phyloP scores from a whole-genome alignment of 1,284 basidiomycete genomes.

The Pascua guehoae region DNA sequence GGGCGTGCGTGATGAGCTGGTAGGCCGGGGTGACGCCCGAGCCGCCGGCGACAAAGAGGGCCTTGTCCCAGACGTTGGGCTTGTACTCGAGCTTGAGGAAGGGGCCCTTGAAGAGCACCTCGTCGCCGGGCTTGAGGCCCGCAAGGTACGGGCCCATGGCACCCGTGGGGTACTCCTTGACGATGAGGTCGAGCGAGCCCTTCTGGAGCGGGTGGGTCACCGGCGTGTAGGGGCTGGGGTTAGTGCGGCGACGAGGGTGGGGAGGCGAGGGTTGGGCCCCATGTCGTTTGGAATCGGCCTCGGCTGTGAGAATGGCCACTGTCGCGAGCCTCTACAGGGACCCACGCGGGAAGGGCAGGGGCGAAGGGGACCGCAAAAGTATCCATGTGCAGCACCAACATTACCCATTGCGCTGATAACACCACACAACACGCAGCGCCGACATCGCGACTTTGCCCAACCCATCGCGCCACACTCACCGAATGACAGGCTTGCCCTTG shows the following conservation, averaged over 20 bases:
- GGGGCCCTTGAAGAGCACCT: slow-evolving; percentile 84
- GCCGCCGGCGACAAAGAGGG: slow-evolving; percentile 80
- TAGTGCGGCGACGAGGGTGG: neutral
- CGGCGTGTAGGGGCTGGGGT: slow-evolving; percentile 68
- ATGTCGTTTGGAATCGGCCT: too few relatives aligned
- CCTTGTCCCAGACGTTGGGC: slow-evolving; percentile 78
- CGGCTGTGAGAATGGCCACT: too few relatives aligned
- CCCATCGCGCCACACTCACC: slow-evolving; percentile 48
- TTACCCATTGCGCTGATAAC: too few relatives aligned
- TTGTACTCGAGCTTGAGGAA: slow-evolving; percentile 78
- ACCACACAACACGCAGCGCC: too few relatives aligned
- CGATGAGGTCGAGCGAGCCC: slow-evolving; percentile 73
- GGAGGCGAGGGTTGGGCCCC: neutral
- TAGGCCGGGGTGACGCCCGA: slow-evolving; percentile 54
- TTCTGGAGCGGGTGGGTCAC: slow-evolving; percentile 67
- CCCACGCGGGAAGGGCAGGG: too few relatives aligned
- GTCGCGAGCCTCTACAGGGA: too few relatives aligned
- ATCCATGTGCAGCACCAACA: neutral
- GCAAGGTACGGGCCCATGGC: slow-evolving; percentile 76
- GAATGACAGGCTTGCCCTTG: slow-evolving; percentile 84
- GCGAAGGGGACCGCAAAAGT: too few relatives aligned
- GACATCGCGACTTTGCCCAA: too few relatives aligned
- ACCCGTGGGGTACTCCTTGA: slow-evolving; percentile 70
- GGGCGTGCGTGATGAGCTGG: slow-evolving; percentile 66
- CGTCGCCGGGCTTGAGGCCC: slow-evolving; percentile 70